phyloP scores from a whole-genome alignment of 2,329 filamentous ascomycete genomes.

The Monosporascus sp. region DNA sequence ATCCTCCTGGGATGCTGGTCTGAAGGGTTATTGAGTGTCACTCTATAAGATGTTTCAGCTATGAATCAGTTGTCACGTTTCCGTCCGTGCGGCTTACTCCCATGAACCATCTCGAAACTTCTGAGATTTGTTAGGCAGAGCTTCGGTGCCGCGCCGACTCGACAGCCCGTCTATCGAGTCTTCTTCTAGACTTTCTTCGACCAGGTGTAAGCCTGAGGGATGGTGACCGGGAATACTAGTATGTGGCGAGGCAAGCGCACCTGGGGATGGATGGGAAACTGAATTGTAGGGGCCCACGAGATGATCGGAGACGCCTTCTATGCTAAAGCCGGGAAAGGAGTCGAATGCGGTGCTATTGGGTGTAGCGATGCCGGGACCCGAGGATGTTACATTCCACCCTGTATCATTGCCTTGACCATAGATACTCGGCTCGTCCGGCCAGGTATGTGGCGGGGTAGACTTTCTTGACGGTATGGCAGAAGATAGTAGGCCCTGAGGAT shows the following conservation, averaged over 20 bases:
- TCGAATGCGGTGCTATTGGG: neutral
- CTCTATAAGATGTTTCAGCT: neutral
- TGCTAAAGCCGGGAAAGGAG: neutral
- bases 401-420: neutral
- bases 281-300: neutral
- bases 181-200: neutral
- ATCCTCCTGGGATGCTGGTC: neutral
- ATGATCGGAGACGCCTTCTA: neutral
- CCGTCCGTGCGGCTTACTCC: neutral
- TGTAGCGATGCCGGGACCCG: neutral
- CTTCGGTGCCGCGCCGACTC: neutral
- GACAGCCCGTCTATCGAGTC: neutral
- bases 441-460: neutral
- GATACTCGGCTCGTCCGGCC: neutral
- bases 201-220: neutral
- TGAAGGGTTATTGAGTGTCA: neutral
- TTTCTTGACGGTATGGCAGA: neutral
- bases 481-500: neutral
- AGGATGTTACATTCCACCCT: neutral
- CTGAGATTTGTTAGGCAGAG: neutral
- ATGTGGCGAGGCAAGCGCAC: neutral
- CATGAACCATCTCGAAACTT: neutral
- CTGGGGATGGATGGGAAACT: neutral
- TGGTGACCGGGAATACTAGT: neutral
- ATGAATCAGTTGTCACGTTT: neutral